phyloP scores from a whole-genome alignment of 495 filamentous ascomycete species.

The Bacidia rubella region DNA sequence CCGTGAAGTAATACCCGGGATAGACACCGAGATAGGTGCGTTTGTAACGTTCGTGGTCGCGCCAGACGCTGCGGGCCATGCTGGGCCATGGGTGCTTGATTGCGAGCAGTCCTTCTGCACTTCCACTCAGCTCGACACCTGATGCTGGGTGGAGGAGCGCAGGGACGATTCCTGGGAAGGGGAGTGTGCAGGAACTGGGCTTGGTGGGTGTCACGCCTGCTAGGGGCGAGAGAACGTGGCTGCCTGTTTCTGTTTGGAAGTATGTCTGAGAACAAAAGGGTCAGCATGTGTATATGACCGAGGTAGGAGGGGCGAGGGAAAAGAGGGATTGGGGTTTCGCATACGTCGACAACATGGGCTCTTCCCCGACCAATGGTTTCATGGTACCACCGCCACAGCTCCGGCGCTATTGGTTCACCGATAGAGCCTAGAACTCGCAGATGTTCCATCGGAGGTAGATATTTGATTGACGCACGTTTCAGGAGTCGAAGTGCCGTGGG shows the following conservation, averaged over 20 bases:
- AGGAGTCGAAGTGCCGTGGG: conserved; percentile 85
- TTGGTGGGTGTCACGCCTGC: conserved; percentile 43
- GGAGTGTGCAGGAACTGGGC: conserved; percentile 41
- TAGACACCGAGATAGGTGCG: conserved; percentile 97
- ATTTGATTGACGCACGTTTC: conserved; percentile 87
- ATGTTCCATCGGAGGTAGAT: conserved; percentile 76
- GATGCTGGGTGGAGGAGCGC: conserved; percentile 96
- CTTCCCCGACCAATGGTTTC: conserved; percentile 88
- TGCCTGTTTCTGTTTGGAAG: conserved; percentile 99
- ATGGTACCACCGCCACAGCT: conserved; percentile 99
- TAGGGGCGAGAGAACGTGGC: conserved; percentile 58
- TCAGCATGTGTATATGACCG: conserved; percentile 18
- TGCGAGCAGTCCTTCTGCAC: conserved; percentile 92
- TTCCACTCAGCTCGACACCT: conserved; percentile 84
- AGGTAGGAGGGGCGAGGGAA: no score
- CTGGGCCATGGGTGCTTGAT: conserved; percentile 99
- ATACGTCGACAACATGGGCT: conserved; percentile 87
- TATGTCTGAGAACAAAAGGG: conserved; percentile 54
- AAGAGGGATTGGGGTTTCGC: no score
- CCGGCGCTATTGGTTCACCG: conserved; percentile 93
- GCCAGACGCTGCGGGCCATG: conserved; percentile 98
- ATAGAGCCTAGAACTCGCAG: conserved; percentile 91
- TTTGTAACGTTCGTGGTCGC: conserved; percentile 95
- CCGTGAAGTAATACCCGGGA: conserved; percentile 98
- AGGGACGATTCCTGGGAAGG: conserved; percentile 96